These are phyloP conservation scores for Zygoascus meyerae DNA, from an alignment of 1,139 yeast genomes.

Conservation along the genomic window DNA sequence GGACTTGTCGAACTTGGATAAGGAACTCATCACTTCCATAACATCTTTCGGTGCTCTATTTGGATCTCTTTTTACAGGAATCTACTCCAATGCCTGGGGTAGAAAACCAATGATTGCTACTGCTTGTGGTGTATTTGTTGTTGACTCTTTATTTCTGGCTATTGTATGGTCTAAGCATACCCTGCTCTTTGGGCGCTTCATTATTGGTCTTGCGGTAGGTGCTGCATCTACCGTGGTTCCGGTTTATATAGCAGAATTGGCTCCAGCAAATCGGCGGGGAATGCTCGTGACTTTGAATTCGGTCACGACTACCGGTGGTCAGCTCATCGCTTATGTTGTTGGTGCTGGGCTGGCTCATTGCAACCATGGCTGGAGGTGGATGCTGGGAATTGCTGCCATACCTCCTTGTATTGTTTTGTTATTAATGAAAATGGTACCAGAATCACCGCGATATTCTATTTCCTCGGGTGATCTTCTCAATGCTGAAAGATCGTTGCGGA, in stretches of 20 bases:
- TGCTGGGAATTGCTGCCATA: slow-evolving; percentile 37
- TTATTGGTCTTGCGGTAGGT: slow-evolving; percentile 96
- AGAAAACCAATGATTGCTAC: slow-evolving; percentile 35
- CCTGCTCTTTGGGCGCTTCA: slow-evolving; percentile 58
- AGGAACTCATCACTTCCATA: slow-evolving; percentile 40
- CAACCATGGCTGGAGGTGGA: slow-evolving; percentile 38
- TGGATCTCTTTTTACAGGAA: slow-evolving; percentile 39
- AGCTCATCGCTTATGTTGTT: slow-evolving; percentile 38
- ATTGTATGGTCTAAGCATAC: slow-evolving; percentile 26
- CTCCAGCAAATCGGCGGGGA: slow-evolving; percentile 89
- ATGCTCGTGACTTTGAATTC: slow-evolving; percentile 55
- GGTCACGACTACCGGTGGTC: slow-evolving; percentile 45
- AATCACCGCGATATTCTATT: slow-evolving; percentile 53
- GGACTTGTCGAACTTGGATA: slow-evolving; percentile 29
- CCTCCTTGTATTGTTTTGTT: slow-evolving; percentile 39
- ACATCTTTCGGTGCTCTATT: slow-evolving; percentile 41
- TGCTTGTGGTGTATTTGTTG: slow-evolving; percentile 36
- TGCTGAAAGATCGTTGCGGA: slow-evolving; percentile 37
- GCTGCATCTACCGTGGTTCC: slow-evolving; percentile 92
- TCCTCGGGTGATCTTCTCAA: slow-evolving; percentile 36
- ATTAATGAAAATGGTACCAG: slow-evolving; percentile 45
- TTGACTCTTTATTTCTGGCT: slow-evolving; percentile 38
- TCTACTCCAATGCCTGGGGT: slow-evolving; percentile 34
- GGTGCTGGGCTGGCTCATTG: slow-evolving; percentile 29
- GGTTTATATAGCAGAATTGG: slow-evolving; percentile 81